Evolutionary conservation across 306 rosid genomes (phyloP), one percentile per base, ranked within the genome.

Genomic region (Castanea sativa): DNA sequence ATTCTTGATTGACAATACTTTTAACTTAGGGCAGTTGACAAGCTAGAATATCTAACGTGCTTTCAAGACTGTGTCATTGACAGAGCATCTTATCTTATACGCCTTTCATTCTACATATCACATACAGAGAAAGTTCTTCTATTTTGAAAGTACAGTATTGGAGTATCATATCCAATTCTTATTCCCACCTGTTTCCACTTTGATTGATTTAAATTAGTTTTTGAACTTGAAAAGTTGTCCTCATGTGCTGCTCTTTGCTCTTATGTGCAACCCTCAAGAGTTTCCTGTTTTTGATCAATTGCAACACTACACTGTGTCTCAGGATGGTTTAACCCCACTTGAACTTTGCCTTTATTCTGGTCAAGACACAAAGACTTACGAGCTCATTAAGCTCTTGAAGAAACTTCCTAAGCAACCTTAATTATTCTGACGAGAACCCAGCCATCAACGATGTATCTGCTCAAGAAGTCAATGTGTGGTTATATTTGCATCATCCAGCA

Each of bases 291-390:
- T 70, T 19, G 16, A 27, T 75, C 30, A 32, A 63, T 65, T 60
- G 32, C 23, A 64, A 67, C 55, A 35, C 74, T 30, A 8, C 14
- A 83, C 16, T 69, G 83, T 81, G 63, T 78, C 76, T 69, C 94
- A 95, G 98, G 97, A 88, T 81, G 96, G 96, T 58, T 88, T 91
- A 65, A 88, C 96, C 73, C 93, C 99, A 14, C 90, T 95, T 27
- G 97, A 89, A 16, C 88, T 95, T 56, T 95, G 99, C 85, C 98
- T 95, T 55, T 81, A 83, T 87, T 85, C 83, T 64, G 99, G 96
- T 29, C 93, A 56, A 73, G 87, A 86, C 79, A 56, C 77, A 15
- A 84, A 89, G 82, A 95, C 94, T 58, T 91, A 88, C 5, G 96
- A 93, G 91, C 88, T 95, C 72, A 83, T 93, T 76, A 93, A 89